Percentiles rank a stretch among this genome's conserved stretches.
These are phyloP conservation scores for Aschersonia sp. DNA, from an alignment of 2,329 filamentous ascomycete species.

Conservation along the genomic window DNA sequence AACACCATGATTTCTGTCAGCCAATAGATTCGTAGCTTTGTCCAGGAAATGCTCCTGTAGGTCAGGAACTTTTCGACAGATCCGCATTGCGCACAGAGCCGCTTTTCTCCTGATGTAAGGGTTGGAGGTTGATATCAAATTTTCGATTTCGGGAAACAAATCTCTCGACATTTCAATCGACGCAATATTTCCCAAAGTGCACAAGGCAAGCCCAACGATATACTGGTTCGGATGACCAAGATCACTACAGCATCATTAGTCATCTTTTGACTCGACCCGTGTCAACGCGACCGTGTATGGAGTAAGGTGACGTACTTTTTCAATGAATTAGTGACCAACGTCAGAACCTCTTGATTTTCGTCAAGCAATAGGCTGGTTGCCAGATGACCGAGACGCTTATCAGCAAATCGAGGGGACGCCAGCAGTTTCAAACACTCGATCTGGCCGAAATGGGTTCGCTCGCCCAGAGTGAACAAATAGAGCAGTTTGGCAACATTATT, in stretches of 20 bases:
- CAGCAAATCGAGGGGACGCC: constrained; percentile 90
- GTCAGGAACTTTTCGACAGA: constrained; percentile 95
- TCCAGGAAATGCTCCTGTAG: constrained; percentile 95
- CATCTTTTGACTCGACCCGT: not conserved
- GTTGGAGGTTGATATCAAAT: constrained; percentile 79
- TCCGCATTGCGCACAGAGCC: constrained; percentile 96
- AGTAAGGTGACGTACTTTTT: constrained; percentile 57
- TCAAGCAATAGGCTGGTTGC: constrained; percentile 93
- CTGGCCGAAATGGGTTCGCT: constrained; percentile 96
- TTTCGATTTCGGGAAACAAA: constrained; percentile 91
- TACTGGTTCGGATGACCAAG: constrained; percentile 97
- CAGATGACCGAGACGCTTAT: constrained; percentile 90
- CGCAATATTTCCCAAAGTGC: constrained; percentile 93
- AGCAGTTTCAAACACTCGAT: constrained; percentile 98
- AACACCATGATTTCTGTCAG: constrained; percentile 92
- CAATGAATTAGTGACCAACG: constrained; percentile 90
- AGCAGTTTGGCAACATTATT: constrained; percentile 98
- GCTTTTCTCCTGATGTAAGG: constrained; percentile 98
- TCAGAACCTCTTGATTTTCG: constrained; percentile 97
- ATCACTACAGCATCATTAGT: constrained; percentile 44
- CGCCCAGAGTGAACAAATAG: constrained; percentile 94
- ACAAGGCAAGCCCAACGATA: constrained; percentile 89
- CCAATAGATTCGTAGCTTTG: constrained; percentile 75
- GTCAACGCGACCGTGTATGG: not conserved
- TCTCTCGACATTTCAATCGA: constrained; percentile 98